These are phyloP conservation scores for Puccinia novopanici DNA, from an alignment of 1,284 basidiomycete genomes.

Conservation along the genomic window DNA sequence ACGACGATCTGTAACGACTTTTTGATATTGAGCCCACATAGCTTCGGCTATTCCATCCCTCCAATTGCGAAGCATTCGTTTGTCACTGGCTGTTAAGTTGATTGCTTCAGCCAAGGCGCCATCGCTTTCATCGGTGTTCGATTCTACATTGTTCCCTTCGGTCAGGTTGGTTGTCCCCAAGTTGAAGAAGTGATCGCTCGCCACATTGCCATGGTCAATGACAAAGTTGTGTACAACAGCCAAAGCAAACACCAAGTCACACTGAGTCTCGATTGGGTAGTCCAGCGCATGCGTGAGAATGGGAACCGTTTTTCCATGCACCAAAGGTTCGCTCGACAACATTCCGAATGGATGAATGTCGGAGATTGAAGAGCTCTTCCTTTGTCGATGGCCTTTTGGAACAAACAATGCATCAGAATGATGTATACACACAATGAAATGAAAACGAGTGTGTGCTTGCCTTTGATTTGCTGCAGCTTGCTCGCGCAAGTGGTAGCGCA, in stretches of 20 bases:
- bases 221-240: not conserved
- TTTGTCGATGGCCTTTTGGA: conserved; percentile 38
- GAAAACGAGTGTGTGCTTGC: not conserved
- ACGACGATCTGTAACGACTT: too few species aligned
- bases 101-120: too few species aligned
- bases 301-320: conserved; percentile 37
- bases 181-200: not conserved
- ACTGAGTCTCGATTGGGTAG: not conserved
- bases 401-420: not conserved
- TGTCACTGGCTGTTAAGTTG: too few species aligned
- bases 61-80: too few species aligned
- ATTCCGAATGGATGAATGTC: conserved; percentile 48
- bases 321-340: conserved; percentile 52
- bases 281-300: not conserved
- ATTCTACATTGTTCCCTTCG: too few species aligned
- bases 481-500: too few species aligned
- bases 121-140: too few species aligned
- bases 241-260: not conserved
- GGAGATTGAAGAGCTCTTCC: conserved; percentile 51
- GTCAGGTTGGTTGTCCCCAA: not conserved
- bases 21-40: too few species aligned
- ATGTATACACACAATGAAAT: not conserved
- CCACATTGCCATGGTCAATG: not conserved
- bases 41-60: too few species aligned
- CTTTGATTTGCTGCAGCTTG: conserved; percentile 54